Evolutionary conservation across 2,329 filamentous ascomycete genomes (phyloP).

Genomic region (Aspergillus sp.): DNA sequence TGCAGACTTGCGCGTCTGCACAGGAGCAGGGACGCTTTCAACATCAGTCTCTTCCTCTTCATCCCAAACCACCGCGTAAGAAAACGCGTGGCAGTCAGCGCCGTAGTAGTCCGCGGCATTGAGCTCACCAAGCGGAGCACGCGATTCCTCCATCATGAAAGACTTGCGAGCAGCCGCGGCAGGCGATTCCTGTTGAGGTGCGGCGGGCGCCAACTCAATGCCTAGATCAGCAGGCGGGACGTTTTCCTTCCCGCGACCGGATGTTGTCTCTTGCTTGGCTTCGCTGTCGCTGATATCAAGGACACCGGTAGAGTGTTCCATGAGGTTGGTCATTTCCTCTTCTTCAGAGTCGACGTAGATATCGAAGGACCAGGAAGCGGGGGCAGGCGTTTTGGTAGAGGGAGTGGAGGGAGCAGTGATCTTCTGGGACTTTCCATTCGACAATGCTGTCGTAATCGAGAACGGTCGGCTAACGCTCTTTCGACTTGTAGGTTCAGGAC

Average conservation of each 20-base stretch:
- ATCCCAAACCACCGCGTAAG: constrained; percentile 56
- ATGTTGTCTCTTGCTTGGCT: constrained; percentile 43
- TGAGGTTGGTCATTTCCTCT: constrained; percentile 83
- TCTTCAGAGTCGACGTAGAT: constrained; percentile 90
- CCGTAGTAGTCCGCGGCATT: constrained; percentile 62
- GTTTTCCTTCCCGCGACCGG: constrained; percentile 77
- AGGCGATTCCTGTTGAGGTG: constrained; percentile 15
- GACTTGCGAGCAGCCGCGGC: constrained; percentile 35
- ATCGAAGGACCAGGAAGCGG: constrained; percentile 70
- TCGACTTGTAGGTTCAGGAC: constrained; percentile 58
- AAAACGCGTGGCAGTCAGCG: constrained; percentile 57
- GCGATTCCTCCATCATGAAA: constrained; percentile 57
- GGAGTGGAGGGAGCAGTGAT: constrained; percentile 18
- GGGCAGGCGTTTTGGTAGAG: constrained; percentile 39
- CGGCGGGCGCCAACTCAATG: constrained; percentile 49
- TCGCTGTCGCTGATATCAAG: constrained; percentile 89
- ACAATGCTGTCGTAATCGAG: constrained; percentile 70
- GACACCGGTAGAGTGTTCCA: constrained; percentile 81
- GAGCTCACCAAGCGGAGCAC: constrained; percentile 61
- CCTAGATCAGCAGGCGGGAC: constrained; percentile 63
- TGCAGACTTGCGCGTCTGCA: constrained; percentile 2
- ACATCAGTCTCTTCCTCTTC: constrained; percentile 10
- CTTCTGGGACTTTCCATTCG: constrained; percentile 47
- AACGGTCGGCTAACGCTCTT: constrained; percentile 56
- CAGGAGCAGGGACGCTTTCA: constrained; percentile 11